These are phyloP conservation scores for Tolypocladium cylindrosporum DNA, from an alignment of 2,329 filamentous ascomycete species.

Conservation along the genomic window DNA sequence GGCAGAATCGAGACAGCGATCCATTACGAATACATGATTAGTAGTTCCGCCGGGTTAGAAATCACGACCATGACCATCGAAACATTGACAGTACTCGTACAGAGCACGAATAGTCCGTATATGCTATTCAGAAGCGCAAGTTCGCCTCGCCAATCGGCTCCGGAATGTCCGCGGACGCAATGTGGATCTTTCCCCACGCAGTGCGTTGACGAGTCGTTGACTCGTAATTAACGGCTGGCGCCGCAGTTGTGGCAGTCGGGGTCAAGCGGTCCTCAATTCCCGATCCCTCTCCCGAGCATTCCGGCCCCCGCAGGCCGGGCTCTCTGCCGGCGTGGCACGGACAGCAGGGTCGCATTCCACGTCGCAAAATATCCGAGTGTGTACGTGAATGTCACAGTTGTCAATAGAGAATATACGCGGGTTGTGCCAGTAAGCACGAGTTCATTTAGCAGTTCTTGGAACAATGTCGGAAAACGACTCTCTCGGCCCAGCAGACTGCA, in stretches of 20 bases:
- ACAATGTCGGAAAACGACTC: no score
- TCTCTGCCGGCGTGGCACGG: neutral
- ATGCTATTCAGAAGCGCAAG: no score
- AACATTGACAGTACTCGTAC: neutral
- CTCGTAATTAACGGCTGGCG: neutral
- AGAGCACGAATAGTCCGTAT: no score
- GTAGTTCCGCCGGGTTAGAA: neutral
- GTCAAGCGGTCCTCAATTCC: neutral
- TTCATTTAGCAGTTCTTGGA: no score
- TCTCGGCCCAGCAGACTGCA: neutral
- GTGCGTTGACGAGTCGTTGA: no score
- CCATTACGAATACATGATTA: neutral
- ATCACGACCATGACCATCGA: neutral
- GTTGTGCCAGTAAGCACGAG: no score
- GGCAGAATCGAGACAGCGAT: neutral
- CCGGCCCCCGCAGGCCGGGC: neutral
- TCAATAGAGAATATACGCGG: no score
- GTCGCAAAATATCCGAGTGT: neutral
- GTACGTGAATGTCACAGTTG: no score
- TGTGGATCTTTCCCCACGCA: neutral
- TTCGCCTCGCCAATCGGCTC: neutral
- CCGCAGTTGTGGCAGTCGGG: neutral
- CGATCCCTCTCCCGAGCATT: neutral
- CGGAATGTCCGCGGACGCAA: neutral
- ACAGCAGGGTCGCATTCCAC: neutral